phyloP scores from a whole-genome alignment of 176 grass and related monocot species.

The bread wheat (Triticum aestivum) region IWGSC_CS_RefSeq_v2.1 NC_057806.1:428149645-428150144 shows the following conservation, averaged over 20 bases:
- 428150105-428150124: background rate
- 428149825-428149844: background rate
- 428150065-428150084: background rate
- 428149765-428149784: background rate
- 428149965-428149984: conserved; percentile 1
- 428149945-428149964: background rate
- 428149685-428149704: background rate
- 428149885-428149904: background rate
- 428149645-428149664: background rate
- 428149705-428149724: background rate
- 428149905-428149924: background rate
- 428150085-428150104: background rate
- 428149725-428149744: background rate
- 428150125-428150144: background rate
- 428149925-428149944: background rate
- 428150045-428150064: background rate
- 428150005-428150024: background rate
- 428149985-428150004: background rate
- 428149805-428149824: background rate
- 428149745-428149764: background rate
- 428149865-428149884: background rate
- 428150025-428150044: background rate
- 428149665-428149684: background rate
- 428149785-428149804: background rate
- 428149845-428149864: background rate